phyloP scores from a whole-genome alignment of 768 basidiomycete species.

The Gymnopilus dilepis region DNA sequence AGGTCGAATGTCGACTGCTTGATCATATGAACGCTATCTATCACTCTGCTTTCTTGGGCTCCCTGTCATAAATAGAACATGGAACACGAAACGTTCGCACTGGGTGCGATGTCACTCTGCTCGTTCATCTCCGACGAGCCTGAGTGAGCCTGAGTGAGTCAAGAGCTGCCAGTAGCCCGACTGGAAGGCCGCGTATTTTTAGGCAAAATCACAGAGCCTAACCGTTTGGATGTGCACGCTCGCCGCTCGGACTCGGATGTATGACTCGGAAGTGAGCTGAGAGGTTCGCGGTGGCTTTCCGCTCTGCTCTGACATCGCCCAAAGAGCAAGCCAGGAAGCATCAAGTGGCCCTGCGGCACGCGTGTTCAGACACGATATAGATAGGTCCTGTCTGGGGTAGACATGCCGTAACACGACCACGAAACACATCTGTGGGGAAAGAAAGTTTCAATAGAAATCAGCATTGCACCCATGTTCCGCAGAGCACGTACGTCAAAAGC shows the following conservation, averaged over 20 bases:
- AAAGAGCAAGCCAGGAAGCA: too few relatives aligned
- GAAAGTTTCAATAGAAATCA: constrained; percentile 10
- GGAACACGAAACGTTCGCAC: constrained; percentile 5
- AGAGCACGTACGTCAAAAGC: too few relatives aligned
- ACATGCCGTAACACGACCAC: constrained; percentile 13
- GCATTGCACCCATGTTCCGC: background rate
- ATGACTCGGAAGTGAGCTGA: background rate
- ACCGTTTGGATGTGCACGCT: background rate
- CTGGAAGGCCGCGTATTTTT: constrained; percentile 1
- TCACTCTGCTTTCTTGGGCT: constrained; percentile 1
- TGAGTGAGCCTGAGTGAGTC: background rate
- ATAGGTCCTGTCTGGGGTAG: constrained; percentile 14
- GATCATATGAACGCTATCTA: constrained; percentile 17
- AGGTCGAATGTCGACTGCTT: constrained; percentile 6
- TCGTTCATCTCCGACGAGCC: background rate
- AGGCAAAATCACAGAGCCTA: constrained; percentile 1
- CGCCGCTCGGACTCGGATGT: too few relatives aligned
- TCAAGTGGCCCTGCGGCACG: constrained; percentile 4
- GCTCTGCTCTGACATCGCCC: too few relatives aligned
- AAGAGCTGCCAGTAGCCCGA: too few relatives aligned
- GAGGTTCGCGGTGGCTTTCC: constrained; percentile 2
- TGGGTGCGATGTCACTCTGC: constrained; percentile 7
- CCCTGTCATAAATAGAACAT: constrained; percentile 6
- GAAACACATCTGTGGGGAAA: constrained; percentile 13
- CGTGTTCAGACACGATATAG: constrained; percentile 3